Evolutionary conservation across 768 basidiomycete genomes (phyloP).

Genomic region (Naematelia aurantialba): DNA sequence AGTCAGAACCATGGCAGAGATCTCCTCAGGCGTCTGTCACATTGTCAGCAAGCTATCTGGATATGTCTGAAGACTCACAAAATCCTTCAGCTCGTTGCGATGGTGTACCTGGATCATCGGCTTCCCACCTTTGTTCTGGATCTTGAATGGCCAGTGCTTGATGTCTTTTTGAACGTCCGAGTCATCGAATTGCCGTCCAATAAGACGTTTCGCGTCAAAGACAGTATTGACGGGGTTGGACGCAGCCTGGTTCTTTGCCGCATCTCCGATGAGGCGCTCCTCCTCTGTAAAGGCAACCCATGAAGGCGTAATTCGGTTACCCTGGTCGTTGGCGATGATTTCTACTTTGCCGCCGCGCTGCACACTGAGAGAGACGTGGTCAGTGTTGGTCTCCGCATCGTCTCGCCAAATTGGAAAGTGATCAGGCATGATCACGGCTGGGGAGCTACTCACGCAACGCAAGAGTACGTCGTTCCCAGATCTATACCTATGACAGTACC

Average conservation of each 20-base stretch:
- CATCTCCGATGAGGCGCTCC: constrained; percentile 83
- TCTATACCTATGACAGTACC: constrained; percentile 85
- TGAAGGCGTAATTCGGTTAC: constrained; percentile 83
- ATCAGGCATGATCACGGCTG: neutral
- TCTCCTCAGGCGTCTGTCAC: constrained; percentile 60
- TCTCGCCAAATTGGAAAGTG: neutral
- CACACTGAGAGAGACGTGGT: constrained; percentile 59
- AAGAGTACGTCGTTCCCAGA: constrained; percentile 93
- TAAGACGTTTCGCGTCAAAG: constrained; percentile 94
- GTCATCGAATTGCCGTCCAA: constrained; percentile 80
- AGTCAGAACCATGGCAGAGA: constrained; percentile 63
- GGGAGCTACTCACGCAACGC: constrained; percentile 70
- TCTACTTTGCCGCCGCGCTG: constrained; percentile 80
- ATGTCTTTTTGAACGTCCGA: constrained; percentile 55
- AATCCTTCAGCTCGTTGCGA: constrained; percentile 59
- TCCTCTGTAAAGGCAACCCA: constrained; percentile 80
- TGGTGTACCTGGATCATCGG: constrained; percentile 56
- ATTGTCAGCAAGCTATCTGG: constrained; percentile 1
- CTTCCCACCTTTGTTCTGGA: constrained; percentile 51
- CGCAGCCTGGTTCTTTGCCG: constrained; percentile 93
- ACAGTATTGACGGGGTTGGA: constrained; percentile 89
- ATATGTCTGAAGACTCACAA: constrained; percentile 28
- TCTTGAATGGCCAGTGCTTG: constrained; percentile 55
- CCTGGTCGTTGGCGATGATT: constrained; percentile 85
- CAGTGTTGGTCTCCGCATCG: constrained; percentile 1